Evolutionary conservation across 495 filamentous ascomycete genomes (phyloP), one percentile per base, ranked within the genome.

Genomic region (Lophium mytilinum): DNA sequence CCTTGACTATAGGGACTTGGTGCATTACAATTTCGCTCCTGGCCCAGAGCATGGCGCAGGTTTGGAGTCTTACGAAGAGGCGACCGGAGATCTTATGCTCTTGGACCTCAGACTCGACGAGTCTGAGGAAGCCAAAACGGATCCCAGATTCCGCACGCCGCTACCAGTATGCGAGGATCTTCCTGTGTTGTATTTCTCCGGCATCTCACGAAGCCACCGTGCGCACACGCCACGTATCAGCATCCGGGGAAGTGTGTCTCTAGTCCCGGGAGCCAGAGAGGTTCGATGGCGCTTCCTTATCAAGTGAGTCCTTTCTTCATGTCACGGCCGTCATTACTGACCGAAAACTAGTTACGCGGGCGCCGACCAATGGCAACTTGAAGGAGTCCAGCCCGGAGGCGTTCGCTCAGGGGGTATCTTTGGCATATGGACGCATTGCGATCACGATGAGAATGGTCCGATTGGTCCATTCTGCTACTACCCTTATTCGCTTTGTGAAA

Each of bases 241-340:
- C 1, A 57, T 64, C 14, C 43, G 61, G 35, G 61, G 61, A 9
- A 49, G 7, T 33, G 61, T 30, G 0, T 53, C 35, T 19, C 53
- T 64, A 14, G 37, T 52, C 9, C 61, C 61, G 24, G 54, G 53
- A 17, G 57, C 35, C 4, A 35, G 37, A 35, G 21, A 60, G 15
- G 61, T 64, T 8, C 52, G 61, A 4, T 64, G 61, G 61, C 37
- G 61, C 14, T 60, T 64, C 37, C 54, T 64, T 17, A 64, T 64
- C 37, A 61, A 48, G 58, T 52, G 30, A 46, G 37, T 41, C 3
- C 1, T 9, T 9, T 17, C 15, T 15, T 15, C 18, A 14, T 12
- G 18, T 14, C 9, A n/a, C 35, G 11, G 15, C 1, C 1, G 19
- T 48, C 14, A 24, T 4, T 1, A 24, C 17, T 21, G 4, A 41